Base-by-base conservation (phyloP, 306 rosid genomes). In the Quercus cerris region DNA sequence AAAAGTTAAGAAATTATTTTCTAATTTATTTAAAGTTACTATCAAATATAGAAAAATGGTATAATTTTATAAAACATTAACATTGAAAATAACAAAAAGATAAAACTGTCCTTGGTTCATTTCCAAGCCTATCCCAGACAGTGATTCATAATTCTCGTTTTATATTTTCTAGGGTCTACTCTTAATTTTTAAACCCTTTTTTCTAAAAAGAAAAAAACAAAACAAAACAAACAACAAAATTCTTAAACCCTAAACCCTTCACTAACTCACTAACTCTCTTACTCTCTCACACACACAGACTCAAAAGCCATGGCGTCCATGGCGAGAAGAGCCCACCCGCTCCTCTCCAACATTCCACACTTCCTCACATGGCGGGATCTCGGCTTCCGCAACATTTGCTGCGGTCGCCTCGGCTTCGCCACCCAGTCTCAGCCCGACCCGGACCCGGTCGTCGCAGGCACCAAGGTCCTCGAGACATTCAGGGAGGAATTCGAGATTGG, bases 401-500 rank as follows among this genome's bases (percentile, higher is more conserved):
- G 86, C 79, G 93, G 94, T 56, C 84, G 94, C 67, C 80, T 82
- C 38, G 94, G 97, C 73, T 83, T 87, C 73, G 51, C 91, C 7
- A 81, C 93, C 13, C 87, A 76, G 56, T 81, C 92, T 11, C 85
- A 84, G 74, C 80, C 77, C 17, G 87, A 82, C 63, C 55, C 81
- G 14, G 87, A 86, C 52, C 44, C 86, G n/a, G 51, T 23, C 72
- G 25, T 63, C 83, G 75, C 81, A 17, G 78, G 88, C 9, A 85
- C 89, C 52, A 89, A 89, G 82, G 77, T 86, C 46, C 91, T 93
- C n/a, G 94, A 91, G 28, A 71, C 78, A 20, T 85, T 85, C 88
- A 87, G 46, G 9, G 99, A 95, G 74, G 96, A 93, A 73, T 91
- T 95, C 75, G 99, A 95, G 80, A 77, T 93, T 9, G 99, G 98